These are phyloP conservation scores for Leccinum rimulosum DNA, from an alignment of 768 basidiomycete genomes.

Conservation along the genomic window DNA sequence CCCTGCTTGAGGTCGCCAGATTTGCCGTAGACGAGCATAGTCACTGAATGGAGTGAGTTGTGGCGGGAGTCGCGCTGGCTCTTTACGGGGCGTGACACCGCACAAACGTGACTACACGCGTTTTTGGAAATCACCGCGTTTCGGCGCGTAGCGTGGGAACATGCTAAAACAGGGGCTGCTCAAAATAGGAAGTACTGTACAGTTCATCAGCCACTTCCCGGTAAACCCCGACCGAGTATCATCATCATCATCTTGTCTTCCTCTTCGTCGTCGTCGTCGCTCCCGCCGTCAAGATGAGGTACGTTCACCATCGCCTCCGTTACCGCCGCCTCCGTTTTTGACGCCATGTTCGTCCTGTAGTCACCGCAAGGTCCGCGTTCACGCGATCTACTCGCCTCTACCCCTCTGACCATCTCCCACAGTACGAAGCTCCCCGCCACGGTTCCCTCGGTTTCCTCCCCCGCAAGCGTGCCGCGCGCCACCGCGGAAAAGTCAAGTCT, in stretches of 20 bases:
- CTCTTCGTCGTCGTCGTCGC: conserved; percentile 14
- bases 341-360: conserved; percentile 35
- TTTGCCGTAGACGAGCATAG: conserved; percentile 27
- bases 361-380: conserved; percentile 76
- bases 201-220: conserved; percentile 32
- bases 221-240: conserved; percentile 22
- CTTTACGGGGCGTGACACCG: conserved; percentile 21
- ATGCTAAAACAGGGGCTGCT: conserved; percentile 14
- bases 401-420: conserved; percentile 24
- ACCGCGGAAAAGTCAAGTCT: conserved; percentile 98
- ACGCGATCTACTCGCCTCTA: conserved; percentile 17
- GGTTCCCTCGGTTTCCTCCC: conserved; percentile 98
- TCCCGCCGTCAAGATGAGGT: conserved; percentile 60
- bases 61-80: neutral
- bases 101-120: conserved; percentile 35
- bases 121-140: conserved; percentile 29
- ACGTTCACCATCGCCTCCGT: conserved; percentile 25
- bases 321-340: neutral
- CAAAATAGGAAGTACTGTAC: conserved; percentile 25
- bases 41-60: neutral
- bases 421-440: conserved; percentile 99
- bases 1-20: neutral
- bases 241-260: conserved; percentile 1
- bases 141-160: conserved; percentile 23
- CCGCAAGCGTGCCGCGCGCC: conserved; percentile 93